These are phyloP conservation scores for Trichoderma sp. DNA, from an alignment of 2,329 filamentous ascomycete species.

Conservation along the genomic window DNA sequence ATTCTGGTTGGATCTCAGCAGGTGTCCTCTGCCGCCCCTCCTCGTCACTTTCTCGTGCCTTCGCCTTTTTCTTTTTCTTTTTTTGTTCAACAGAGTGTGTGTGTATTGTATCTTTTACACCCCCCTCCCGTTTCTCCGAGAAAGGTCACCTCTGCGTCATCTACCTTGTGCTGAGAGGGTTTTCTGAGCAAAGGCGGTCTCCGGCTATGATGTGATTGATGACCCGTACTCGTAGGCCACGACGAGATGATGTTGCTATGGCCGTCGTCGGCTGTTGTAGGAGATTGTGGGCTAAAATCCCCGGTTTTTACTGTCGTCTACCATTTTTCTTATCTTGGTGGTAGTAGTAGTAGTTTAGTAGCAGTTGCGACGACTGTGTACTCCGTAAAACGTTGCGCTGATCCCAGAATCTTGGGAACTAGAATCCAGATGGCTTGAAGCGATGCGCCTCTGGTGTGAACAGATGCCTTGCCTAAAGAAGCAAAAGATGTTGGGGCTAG, in stretches of 20 bases:
- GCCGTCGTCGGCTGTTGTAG: not conserved
- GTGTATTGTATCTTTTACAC: not conserved
- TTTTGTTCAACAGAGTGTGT: not conserved
- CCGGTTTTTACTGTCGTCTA: not conserved
- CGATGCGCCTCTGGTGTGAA: not conserved
- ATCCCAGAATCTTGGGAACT: constrained; percentile 1
- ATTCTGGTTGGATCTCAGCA: not conserved
- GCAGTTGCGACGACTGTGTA: too few species aligned
- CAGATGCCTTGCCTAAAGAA: not conserved
- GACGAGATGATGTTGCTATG: not conserved
- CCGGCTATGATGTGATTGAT: not conserved
- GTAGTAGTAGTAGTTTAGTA: not conserved
- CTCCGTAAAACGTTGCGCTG: not conserved
- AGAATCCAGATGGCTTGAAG: not conserved
- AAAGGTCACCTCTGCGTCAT: not conserved
- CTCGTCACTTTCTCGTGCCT: not conserved
- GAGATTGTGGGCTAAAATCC: not conserved
- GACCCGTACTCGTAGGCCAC: not conserved
- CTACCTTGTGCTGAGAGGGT: not conserved
- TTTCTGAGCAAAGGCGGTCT: not conserved
- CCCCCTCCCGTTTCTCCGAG: not conserved
- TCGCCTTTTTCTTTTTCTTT: not conserved
- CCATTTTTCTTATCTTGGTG: not conserved
- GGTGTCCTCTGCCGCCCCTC: constrained; percentile 3
- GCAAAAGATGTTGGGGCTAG: not conserved